Percentiles rank a stretch among this genome's conserved stretches.
Conservation (phyloP, 169 alveolate genomes). For the Cryptosporidium tyzzeri region DNA sequence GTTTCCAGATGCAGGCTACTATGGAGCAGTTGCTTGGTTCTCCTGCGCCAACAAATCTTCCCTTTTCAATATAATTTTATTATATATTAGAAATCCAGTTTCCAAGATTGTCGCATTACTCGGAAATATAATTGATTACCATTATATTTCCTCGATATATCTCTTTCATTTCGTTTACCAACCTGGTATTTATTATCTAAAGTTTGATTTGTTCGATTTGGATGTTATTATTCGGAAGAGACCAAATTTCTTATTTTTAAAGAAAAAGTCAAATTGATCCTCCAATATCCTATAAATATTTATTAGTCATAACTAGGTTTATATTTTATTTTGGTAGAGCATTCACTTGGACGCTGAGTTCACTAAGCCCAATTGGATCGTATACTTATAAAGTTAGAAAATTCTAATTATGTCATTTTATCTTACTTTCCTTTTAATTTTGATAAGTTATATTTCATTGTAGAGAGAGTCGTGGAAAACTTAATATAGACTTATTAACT, state of each 20-base stretch:
- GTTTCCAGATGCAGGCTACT: slow-evolving; percentile 78
- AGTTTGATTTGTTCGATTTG: not conserved
- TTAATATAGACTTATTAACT: not conserved
- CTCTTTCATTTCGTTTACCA: not conserved
- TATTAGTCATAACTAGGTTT: not conserved
- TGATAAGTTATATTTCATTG: not conserved
- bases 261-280: not conserved
- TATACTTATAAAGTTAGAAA: not conserved
- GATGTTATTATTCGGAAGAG: not conserved
- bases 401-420: not conserved
- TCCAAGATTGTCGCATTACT: slow-evolving; percentile 16
- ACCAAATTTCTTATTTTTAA: too few species aligned
- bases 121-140: slow-evolving; percentile 9
- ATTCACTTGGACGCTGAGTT: not conserved
- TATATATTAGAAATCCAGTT: slow-evolving; percentile 41
- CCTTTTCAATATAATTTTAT: slow-evolving; percentile 58
- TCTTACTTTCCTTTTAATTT: too few species aligned
- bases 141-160: not conserved
- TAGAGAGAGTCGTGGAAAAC: too few species aligned
- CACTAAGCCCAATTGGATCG: not conserved
- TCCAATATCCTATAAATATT: not conserved
- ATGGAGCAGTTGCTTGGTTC: slow-evolving; percentile 73
- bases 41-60: slow-evolving; percentile 68
- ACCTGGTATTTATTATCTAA: not conserved
- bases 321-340: not conserved